A percentile compares a stretch with the other conserved stretches of the same genome.
These are phyloP conservation scores for Wickerhamiella allomyrinae DNA, from an alignment of 805 yeast genomes.

Conservation along the genomic window DNA sequence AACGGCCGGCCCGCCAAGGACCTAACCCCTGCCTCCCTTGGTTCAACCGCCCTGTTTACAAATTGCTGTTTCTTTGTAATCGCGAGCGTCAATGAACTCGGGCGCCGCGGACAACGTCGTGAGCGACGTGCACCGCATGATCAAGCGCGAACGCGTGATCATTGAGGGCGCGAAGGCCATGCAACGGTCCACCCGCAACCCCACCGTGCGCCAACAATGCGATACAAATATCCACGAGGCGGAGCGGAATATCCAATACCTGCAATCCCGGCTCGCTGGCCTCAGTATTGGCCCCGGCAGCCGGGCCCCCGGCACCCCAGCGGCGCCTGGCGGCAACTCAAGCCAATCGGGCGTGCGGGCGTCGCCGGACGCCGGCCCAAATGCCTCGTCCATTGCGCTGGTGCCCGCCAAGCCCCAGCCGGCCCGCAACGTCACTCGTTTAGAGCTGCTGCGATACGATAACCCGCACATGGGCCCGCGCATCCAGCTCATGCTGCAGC, in stretches of 20 bases:
- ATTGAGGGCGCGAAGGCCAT: constrained; percentile 76
- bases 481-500: constrained; percentile 90
- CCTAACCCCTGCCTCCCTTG: too few relatives aligned
- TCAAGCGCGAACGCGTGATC: constrained; percentile 76
- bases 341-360: constrained; percentile 3
- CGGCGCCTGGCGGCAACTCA: background rate
- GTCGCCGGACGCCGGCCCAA: constrained; percentile 1
- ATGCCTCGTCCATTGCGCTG: constrained; percentile 8
- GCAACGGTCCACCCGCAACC: constrained; percentile 63
- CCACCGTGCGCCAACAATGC: constrained; percentile 78
- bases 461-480: constrained; percentile 90
- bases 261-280: constrained; percentile 56
- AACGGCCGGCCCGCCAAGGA: too few relatives aligned
- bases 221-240: constrained; percentile 85
- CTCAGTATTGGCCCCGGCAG: constrained; percentile 20
- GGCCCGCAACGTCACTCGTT: constrained; percentile 19
- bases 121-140: constrained; percentile 66
- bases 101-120: constrained; percentile 28
- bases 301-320: constrained; percentile 5
- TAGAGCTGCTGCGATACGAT: constrained; percentile 77
- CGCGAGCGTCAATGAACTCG: background rate
- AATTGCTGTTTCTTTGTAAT: constrained; percentile 1
- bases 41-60: too few relatives aligned
- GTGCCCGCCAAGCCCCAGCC: constrained; percentile 4
- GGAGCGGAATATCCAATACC: constrained; percentile 76